Evolutionary conservation across 2,329 filamentous ascomycete genomes (phyloP).

Genomic region (Epicoccum sorghinum): DNA sequence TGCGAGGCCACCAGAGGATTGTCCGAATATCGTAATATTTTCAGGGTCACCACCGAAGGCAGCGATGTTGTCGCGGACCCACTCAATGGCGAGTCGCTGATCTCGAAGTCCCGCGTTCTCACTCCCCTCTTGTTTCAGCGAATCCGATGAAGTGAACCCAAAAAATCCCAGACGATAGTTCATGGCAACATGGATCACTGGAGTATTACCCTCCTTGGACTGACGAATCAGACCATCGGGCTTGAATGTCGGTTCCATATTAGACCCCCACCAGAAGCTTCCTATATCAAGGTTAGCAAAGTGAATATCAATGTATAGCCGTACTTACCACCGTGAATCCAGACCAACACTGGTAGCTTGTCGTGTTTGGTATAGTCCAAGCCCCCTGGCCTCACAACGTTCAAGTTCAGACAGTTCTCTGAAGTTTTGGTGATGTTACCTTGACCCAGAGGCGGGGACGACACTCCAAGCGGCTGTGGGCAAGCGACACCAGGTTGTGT

Average conservation of each 20-base stretch:
- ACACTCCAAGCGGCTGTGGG: slow-evolving; percentile 49
- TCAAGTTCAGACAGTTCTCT: slow-evolving; percentile 67
- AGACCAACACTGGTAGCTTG: slow-evolving; percentile 62
- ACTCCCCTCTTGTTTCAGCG: slow-evolving; percentile 40
- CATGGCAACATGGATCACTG: slow-evolving; percentile 46
- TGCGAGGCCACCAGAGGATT: slow-evolving; percentile 45
- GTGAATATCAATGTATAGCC: neutral
- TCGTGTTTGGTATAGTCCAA: slow-evolving; percentile 18
- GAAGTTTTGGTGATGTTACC: slow-evolving; percentile 45
- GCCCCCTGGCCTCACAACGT: slow-evolving; percentile 59
- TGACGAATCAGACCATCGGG: slow-evolving; percentile 57
- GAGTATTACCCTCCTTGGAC: slow-evolving; percentile 52
- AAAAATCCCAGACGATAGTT: slow-evolving; percentile 50
- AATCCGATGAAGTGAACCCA: slow-evolving; percentile 46
- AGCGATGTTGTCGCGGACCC: slow-evolving; percentile 47
- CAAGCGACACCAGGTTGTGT: slow-evolving; percentile 53
- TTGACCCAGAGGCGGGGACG: slow-evolving; percentile 35
- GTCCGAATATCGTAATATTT: slow-evolving; percentile 49
- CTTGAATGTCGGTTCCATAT: slow-evolving; percentile 44
- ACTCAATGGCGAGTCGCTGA: slow-evolving; percentile 48
- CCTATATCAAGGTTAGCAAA: slow-evolving; percentile 15
- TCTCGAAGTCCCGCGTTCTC: slow-evolving; percentile 49
- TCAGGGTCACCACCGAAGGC: slow-evolving; percentile 43
- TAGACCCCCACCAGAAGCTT: slow-evolving; percentile 35
- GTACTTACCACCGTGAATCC: slow-evolving; percentile 61